Evolutionary conservation across 75 land plant species (phyloP), one percentile per base, ranked within the genome.

Genomic region (Pinus tabuliformis): DNA sequence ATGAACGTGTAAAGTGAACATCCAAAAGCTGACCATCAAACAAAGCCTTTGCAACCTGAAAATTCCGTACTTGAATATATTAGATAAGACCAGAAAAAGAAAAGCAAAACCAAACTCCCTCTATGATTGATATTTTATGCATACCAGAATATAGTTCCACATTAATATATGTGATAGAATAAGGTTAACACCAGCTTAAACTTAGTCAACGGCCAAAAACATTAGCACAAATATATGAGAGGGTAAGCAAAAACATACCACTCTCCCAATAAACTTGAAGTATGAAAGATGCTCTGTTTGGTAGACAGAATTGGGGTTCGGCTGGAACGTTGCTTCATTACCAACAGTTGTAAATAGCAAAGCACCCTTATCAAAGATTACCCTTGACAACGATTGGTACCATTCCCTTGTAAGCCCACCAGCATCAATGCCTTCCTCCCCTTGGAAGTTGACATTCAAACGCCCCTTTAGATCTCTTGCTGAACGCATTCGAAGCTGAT

Each of bases 361-460:
- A 20, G 99, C 96, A 72, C 98, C 95, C 78, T 95, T 97, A 83
- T 97, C 99, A 84, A 97, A 97, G 8, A 96, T 89, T 42, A 95
- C 98, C 58, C 99, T 86, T 8, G 99, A 97, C 62, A 97, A 82
- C 63, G 86, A 77, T 78, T 95, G 99, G 76, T 95, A 97, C 99
- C 99, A 97, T 78, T 97, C 99, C 73, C 99, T 88, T 21, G 98
- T 95, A 70, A 95, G 87, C 3, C 99, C 99, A 83, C 99, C 99
- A 62, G 98, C 99, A 91, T 97, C 98, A 78, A 97, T 97, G 15
- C 99, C 99, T 81, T 97, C 99, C 83, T 97, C 98, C 59, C 99
- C 98, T 89, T 97, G 99, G 60, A 97, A 97, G 72, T 95, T 90
- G 59, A 97, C 98, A 76, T 95, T 97, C 57, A 95, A 73, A 75